phyloP scores from a whole-genome alignment of 1,284 basidiomycete genomes.

The Ceratobasidium sp. region DNA sequence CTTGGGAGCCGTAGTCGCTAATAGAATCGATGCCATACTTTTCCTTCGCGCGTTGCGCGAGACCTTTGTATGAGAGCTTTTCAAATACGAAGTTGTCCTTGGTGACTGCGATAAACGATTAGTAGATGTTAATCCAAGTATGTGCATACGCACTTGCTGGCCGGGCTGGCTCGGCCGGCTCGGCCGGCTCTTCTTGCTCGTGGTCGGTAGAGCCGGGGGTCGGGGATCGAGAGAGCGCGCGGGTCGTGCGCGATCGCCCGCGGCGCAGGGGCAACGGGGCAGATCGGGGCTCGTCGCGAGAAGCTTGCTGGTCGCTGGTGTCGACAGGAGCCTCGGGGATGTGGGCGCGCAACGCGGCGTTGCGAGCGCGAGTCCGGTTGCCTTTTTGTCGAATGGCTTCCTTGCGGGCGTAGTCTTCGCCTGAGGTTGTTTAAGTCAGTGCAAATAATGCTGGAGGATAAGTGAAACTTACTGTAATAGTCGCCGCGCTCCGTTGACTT shows the following conservation, averaged over 20 bases:
- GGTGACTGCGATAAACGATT: too few relatives aligned
- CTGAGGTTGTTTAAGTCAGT: neutral
- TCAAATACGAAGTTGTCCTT: too few relatives aligned
- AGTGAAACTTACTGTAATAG: neutral
- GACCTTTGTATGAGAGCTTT: neutral
- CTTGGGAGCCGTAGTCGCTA: neutral
- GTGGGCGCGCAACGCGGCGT: neutral
- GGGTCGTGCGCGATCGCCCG: neutral
- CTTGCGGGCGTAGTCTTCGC: neutral
- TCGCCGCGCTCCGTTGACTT: neutral
- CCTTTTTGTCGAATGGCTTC: neutral
- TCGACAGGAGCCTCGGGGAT: neutral
- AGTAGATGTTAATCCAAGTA: too few relatives aligned
- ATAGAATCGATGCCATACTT: neutral
- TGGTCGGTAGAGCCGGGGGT: constrained; percentile 15
- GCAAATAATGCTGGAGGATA: too few relatives aligned
- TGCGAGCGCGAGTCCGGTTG: neutral
- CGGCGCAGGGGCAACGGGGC: neutral
- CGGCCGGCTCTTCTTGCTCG: neutral
- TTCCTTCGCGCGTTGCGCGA: constrained; percentile 1
- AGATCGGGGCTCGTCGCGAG: too few relatives aligned
- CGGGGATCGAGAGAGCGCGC: neutral
- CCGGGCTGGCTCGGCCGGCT: neutral
- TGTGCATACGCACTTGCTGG: neutral
- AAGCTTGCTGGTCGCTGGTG: neutral